Evolutionary conservation across 345 rosid genomes (phyloP).

Genomic region (Salix suchowensis): DNA sequence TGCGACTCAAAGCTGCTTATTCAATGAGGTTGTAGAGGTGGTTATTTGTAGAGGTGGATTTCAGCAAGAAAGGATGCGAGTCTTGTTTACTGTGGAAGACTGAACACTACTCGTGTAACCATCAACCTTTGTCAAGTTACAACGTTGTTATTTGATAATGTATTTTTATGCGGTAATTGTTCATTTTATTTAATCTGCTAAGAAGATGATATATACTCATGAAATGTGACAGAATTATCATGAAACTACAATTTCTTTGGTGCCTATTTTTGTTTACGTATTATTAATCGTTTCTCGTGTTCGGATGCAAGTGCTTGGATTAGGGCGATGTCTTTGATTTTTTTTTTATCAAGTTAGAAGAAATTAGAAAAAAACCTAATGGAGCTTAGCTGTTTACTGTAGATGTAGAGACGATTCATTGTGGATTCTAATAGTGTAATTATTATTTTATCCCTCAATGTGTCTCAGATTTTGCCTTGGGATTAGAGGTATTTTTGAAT

Average conservation of each 20-base stretch:
- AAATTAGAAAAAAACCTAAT: too few relatives aligned
- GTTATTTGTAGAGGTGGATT: constrained; percentile 8
- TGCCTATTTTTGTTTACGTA: not conserved
- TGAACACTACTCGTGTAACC: constrained; percentile 25
- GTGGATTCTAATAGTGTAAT: too few relatives aligned
- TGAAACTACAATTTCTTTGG: not conserved
- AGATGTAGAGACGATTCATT: too few relatives aligned
- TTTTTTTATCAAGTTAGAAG: too few relatives aligned
- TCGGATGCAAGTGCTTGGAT: not conserved
- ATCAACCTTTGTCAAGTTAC: not conserved
- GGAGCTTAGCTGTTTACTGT: too few relatives aligned
- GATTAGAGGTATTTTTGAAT: too few relatives aligned
- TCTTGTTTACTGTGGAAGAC: constrained; percentile 6
- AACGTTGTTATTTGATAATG: not conserved
- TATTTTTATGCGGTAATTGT: not conserved
- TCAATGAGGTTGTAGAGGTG: constrained; percentile 41
- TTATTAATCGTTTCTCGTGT: not conserved
- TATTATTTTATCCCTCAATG: too few relatives aligned
- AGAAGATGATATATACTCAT: not conserved
- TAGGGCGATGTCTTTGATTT: not conserved
- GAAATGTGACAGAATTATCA: not conserved
- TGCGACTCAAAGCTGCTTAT: constrained; percentile 93
- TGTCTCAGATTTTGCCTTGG: too few relatives aligned
- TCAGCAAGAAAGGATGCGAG: constrained; percentile 7
- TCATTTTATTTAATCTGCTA: constrained; percentile 8